These are phyloP conservation scores for Mortierella sp. DNA, from an alignment of 371 early-diverging fungal genomes.

Conservation along the genomic window DNA sequence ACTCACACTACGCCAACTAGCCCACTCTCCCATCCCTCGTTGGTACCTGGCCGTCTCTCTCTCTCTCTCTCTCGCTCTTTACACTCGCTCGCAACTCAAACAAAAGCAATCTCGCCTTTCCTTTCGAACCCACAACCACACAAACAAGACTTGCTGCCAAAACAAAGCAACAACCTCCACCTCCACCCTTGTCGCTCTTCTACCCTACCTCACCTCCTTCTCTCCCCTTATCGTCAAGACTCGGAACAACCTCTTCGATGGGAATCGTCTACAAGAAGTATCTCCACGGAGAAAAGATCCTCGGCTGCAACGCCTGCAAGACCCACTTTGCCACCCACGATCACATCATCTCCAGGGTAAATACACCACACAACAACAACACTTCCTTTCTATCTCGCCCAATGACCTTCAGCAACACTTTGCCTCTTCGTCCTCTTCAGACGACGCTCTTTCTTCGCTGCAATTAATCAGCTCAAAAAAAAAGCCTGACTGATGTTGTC, in stretches of 20 bases:
- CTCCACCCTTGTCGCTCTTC: not conserved
- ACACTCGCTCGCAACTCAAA: not conserved
- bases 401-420: not conserved
- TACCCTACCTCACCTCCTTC: not conserved
- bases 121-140: not conserved
- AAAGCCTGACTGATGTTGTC: slow-evolving; percentile 3
- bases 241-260: slow-evolving; percentile 55
- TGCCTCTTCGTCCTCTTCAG: not conserved
- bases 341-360: slow-evolving; percentile 76
- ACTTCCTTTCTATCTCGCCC: not conserved
- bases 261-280: slow-evolving; percentile 70
- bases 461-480: not conserved
- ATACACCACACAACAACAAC: not conserved
- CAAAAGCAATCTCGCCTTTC: not conserved
- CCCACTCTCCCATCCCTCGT: not conserved
- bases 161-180: not conserved
- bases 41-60: not conserved
- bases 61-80: not conserved
- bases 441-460: not conserved
- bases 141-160: not conserved
- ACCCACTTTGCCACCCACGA: slow-evolving; percentile 80
- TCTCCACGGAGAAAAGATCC: slow-evolving; percentile 67
- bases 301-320: slow-evolving; percentile 77
- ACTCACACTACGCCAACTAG: not conserved
- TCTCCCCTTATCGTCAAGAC: not conserved